A percentile compares a stretch with the other conserved stretches of the same genome.
These are phyloP conservation scores for Aurantiochytrium sp. DNA, from an alignment of 108 stramenopile species.

Conservation along the genomic window DNA sequence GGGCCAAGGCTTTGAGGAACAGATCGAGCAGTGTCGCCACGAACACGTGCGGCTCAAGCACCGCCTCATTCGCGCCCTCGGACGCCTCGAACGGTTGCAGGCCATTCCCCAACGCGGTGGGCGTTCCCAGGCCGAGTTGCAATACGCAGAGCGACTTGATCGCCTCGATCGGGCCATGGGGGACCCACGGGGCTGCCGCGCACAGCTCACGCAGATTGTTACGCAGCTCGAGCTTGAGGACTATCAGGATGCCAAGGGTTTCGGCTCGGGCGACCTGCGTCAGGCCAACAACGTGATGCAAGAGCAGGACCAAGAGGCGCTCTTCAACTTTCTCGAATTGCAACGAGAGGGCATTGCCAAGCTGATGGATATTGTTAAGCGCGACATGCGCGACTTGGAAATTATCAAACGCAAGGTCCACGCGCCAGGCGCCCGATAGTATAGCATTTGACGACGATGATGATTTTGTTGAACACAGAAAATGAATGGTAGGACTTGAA, in stretches of 20 bases:
- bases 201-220: not conserved
- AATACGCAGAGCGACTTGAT: not conserved
- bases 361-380: not conserved
- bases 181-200: constrained; percentile 18
- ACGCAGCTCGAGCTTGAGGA: constrained; percentile 17
- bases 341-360: not conserved
- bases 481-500: too few relatives aligned
- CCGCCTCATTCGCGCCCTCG: not conserved
- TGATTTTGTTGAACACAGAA: too few relatives aligned
- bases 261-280: not conserved
- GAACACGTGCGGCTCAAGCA: constrained; percentile 17
- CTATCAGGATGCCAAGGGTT: not conserved
- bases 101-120: not conserved
- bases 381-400: constrained; percentile 14
- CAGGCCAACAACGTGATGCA: not conserved
- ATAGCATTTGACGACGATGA: too few relatives aligned
- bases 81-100: not conserved
- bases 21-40: constrained; percentile 8
- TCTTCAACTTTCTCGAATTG: not conserved
- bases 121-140: not conserved
- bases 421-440: not conserved
- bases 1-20: not conserved
- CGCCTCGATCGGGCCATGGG: not conserved
- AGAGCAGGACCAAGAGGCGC: constrained; percentile 3
- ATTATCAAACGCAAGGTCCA: constrained; percentile 10